Evolutionary conservation across 202 grass and related monocot species (phyloP).

Genomic region (Setaria viridis): DNA sequence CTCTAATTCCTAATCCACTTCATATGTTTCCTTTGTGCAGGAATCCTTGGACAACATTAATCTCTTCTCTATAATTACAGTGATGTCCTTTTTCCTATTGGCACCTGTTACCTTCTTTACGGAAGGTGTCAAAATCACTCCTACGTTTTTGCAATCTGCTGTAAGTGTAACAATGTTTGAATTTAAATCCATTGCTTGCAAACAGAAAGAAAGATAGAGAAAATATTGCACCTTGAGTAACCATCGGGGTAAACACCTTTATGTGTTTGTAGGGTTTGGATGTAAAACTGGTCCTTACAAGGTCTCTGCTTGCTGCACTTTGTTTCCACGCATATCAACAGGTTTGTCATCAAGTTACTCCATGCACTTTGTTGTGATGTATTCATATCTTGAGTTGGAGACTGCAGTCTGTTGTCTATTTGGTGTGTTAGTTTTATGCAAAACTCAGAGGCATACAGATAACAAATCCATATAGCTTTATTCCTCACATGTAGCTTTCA

Average conservation of each 20-base stretch:
- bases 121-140: conserved; percentile 76
- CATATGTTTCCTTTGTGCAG: not conserved
- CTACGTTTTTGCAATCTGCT: conserved; percentile 67
- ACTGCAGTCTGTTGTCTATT: conserved; percentile 1
- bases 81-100: conserved; percentile 93
- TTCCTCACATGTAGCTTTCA: not conserved
- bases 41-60: conserved; percentile 61
- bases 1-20: conserved; percentile 27
- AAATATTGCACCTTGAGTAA: conserved; percentile 1
- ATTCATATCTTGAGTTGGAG: not conserved
- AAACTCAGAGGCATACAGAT: not conserved
- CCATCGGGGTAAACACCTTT: conserved; percentile 8
- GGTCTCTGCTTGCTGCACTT: conserved; percentile 56
- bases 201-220: not conserved
- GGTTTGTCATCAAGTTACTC: conserved; percentile 33
- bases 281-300: conserved; percentile 48
- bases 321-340: conserved; percentile 70
- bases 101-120: conserved; percentile 70
- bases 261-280: conserved; percentile 51
- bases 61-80: conserved; percentile 91
- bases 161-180: conserved; percentile 60
- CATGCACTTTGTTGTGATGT: not conserved
- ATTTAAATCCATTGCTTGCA: not conserved
- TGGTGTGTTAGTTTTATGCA: not conserved
- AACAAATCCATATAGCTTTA: not conserved